Evolutionary conservation across 768 basidiomycete genomes (phyloP).

Genomic region (Mrakia gelida): DNA sequence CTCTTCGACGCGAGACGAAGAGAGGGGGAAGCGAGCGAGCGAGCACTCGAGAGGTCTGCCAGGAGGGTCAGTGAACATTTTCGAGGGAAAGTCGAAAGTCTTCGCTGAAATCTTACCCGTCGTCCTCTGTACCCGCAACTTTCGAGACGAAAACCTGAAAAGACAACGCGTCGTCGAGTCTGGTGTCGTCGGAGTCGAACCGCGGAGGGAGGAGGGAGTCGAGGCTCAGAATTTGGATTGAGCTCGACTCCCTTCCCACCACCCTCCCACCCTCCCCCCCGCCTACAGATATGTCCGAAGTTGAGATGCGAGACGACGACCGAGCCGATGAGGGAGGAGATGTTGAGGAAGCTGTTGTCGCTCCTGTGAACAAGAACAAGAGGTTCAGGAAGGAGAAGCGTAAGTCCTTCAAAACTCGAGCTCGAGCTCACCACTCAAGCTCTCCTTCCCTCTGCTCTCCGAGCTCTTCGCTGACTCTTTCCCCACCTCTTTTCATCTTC

Average conservation of each 20-base stretch:
- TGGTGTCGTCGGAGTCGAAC: too few relatives aligned
- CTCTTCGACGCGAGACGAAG: too few relatives aligned
- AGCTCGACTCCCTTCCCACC: background rate
- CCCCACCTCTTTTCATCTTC: background rate
- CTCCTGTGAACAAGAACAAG: constrained; percentile 72
- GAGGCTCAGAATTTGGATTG: background rate
- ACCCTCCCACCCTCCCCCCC: background rate
- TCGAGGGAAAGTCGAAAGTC: too few relatives aligned
- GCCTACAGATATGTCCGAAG: background rate
- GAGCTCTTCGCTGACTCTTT: background rate
- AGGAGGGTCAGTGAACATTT: too few relatives aligned
- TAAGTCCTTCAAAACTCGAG: constrained; percentile 48
- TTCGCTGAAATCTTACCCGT: too few relatives aligned
- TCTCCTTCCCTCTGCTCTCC: background rate
- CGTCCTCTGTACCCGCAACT: too few relatives aligned
- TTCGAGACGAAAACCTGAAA: too few relatives aligned
- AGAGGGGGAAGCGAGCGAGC: background rate
- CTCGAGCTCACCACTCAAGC: background rate
- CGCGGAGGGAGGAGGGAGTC: background rate
- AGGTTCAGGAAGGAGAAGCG: constrained; percentile 91
- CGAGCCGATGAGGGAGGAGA: background rate
- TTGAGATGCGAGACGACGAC: constrained; percentile 6
- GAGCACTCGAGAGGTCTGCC: too few relatives aligned
- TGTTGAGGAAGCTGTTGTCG: background rate
- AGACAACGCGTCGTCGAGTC: too few relatives aligned